A percentile compares a stretch with the other conserved stretches of the same genome.
Conservation (phyloP, 129 eudicot genomes). For the Silybum marianum region DNA sequence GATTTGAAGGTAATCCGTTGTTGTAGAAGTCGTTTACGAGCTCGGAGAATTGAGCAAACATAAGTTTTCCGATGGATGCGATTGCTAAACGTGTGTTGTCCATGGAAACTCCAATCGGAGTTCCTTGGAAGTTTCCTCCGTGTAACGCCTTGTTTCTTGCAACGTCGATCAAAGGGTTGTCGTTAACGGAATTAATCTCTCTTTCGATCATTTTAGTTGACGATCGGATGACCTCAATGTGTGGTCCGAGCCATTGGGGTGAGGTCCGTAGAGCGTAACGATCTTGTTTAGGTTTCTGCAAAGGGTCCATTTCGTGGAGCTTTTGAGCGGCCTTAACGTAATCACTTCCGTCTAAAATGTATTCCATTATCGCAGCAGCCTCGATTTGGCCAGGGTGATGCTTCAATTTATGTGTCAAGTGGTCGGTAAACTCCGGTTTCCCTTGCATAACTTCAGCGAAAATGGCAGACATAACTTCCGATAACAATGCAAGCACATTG, state of each 20-base stretch:
- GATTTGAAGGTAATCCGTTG: constrained; percentile 83
- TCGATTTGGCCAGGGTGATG: constrained; percentile 93
- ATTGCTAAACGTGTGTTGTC: constrained; percentile 75
- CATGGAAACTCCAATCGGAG: constrained; percentile 88
- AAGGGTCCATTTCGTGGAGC: constrained; percentile 72
- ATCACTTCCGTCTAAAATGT: constrained; percentile 72
- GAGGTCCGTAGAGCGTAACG: constrained; percentile 76
- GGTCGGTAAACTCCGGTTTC: constrained; percentile 83
- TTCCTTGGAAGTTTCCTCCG: constrained; percentile 89
- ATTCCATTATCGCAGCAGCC: constrained; percentile 92
- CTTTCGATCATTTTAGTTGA: constrained; percentile 80
- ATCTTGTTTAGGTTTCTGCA: constrained; percentile 82
- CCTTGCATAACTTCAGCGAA: constrained; percentile 97
- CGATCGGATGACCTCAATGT: constrained; percentile 71
- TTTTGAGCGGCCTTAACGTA: constrained; percentile 62
- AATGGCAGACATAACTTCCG: constrained; percentile 76
- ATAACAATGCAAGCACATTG: constrained; percentile 58
- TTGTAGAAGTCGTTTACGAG: constrained; percentile 83
- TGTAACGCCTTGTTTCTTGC: constrained; percentile 80
- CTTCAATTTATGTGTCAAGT: constrained; percentile 77
- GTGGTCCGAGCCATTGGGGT: constrained; percentile 92
- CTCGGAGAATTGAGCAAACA: constrained; percentile 86
- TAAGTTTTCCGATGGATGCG: constrained; percentile 71
- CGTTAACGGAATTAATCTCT: constrained; percentile 85
- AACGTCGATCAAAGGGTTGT: constrained; percentile 87